Conservation (phyloP, 352 stramenopile species). For the Phytopythium oedochilum region DNA sequence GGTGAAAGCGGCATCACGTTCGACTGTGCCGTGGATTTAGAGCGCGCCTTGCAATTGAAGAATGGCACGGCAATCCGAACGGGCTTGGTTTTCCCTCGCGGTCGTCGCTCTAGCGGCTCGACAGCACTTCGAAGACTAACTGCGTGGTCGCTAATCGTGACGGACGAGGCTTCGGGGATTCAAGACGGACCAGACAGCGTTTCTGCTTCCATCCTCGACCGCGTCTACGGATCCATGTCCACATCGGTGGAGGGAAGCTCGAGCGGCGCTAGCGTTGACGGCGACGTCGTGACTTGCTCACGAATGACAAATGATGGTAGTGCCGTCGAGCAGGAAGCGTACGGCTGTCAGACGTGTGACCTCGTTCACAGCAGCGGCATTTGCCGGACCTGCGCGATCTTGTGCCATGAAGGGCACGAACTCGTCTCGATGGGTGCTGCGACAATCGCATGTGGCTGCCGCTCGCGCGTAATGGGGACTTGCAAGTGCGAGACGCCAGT, state of each 20-base stretch:
- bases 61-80: conserved; percentile 22
- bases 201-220: conserved; percentile 1
- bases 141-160: neutral
- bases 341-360: conserved; percentile 79
- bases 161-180: neutral
- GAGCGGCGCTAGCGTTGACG: too few species aligned
- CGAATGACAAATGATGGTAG: conserved; percentile 75
- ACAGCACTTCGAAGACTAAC: conserved; percentile 58
- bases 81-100: conserved; percentile 56
- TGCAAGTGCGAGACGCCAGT: conserved; percentile 54
- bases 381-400: conserved; percentile 58
- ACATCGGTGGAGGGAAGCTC: neutral
- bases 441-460: conserved; percentile 67
- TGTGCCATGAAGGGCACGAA: conserved; percentile 83
- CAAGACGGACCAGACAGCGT: neutral
- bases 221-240: conserved; percentile 1
- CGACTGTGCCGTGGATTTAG: conserved; percentile 48
- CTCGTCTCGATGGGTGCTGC: conserved; percentile 68
- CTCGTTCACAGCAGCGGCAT: conserved; percentile 62
- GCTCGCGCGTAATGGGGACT: conserved; percentile 36
- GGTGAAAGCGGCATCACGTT: conserved; percentile 35
- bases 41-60: conserved; percentile 37
- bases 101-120: conserved; percentile 51
- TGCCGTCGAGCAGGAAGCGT: conserved; percentile 72
- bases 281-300: conserved; percentile 27